Evolutionary conservation across 345 rosid genomes (phyloP), one percentile per base, ranked within the genome.

Genomic region (Eucalyptus microcorys): DNA sequence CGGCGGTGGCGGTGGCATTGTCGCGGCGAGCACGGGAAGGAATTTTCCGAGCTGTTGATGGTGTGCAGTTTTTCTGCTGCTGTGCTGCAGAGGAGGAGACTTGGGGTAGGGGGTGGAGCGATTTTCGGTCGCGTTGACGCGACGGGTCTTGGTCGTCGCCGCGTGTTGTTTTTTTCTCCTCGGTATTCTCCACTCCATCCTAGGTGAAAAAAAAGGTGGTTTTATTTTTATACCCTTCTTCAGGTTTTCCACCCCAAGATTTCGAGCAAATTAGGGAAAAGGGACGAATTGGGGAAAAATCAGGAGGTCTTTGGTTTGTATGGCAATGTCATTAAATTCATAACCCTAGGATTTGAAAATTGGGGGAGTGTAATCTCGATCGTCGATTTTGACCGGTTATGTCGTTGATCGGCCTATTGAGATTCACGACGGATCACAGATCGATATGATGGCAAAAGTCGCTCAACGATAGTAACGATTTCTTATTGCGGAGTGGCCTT

Each of bases 401-500:
- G 6, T 3, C 3, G 5, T 34, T 10, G 14, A 19, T 19, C 14
- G 2, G 4, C 1, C 1, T 2, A 14, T 19, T 22, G 3, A 19
- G 2, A 68, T 71, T 19, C 1, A 3, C 4, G 0, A 19, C 2
- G 2, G 8, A 71, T n/a, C n/a, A n/a, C n/a, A n/a, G n/a, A n/a
- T 17, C 27, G 2, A 10, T 10, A 37, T 10, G 4, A 4, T 5
- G 1, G 14, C 1, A 10, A 19, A 34, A 37, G 1, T 0, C 4
- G 0, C 2, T 37, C 2, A 19, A 71, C 24, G 13, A 1, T n/a
- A n/a, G n/a, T n/a, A n/a, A n/a, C n/a, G n/a, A n/a, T n/a, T n/a
- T 8, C 8, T 34, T 5, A 5, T 68, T 9, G 4, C 0, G 3
- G 2, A n/a, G n/a, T n/a, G 19, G 17, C 1, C 10, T 1, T n/a